Percentiles rank a stretch among this genome's conserved stretches.
These are phyloP conservation scores for Camellia lanceoleosa DNA, from an alignment of 148 eudicot genomes.

Conservation along the genomic window DNA sequence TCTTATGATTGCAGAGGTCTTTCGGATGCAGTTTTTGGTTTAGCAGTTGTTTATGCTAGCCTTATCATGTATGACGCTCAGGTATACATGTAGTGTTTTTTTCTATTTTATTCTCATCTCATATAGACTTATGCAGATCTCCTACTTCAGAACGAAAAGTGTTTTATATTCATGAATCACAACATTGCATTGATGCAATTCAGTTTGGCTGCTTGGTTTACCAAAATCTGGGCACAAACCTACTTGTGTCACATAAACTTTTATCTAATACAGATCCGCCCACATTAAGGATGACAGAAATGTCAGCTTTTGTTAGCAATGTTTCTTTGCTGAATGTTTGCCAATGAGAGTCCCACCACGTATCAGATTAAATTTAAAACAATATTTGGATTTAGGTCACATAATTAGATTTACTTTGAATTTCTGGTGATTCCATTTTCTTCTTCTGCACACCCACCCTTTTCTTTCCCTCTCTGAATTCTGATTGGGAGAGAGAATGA, in stretches of 20 bases:
- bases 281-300: too few relatives aligned
- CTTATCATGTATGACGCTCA: constrained; percentile 94
- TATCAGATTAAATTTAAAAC: not conserved
- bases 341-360: not conserved
- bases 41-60: constrained; percentile 79
- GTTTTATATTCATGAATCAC: not conserved
- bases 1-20: constrained; percentile 64
- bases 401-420: not conserved
- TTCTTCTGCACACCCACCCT: too few relatives aligned
- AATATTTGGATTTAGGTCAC: not conserved
- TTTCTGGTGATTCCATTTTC: not conserved
- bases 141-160: not conserved
- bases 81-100: constrained; percentile 39
- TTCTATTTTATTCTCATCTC: not conserved
- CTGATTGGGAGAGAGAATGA: too few relatives aligned
- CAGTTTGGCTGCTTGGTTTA: too few relatives aligned
- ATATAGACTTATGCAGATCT: not conserved
- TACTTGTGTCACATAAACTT: too few relatives aligned
- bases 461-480: too few relatives aligned
- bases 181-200: not conserved
- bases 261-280: too few relatives aligned
- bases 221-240: too few relatives aligned
- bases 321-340: not conserved
- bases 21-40: constrained; percentile 78
- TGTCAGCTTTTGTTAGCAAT: not conserved